phyloP scores from a whole-genome alignment of 2,329 filamentous ascomycete genomes.

The Aschersonia sp. region DNA sequence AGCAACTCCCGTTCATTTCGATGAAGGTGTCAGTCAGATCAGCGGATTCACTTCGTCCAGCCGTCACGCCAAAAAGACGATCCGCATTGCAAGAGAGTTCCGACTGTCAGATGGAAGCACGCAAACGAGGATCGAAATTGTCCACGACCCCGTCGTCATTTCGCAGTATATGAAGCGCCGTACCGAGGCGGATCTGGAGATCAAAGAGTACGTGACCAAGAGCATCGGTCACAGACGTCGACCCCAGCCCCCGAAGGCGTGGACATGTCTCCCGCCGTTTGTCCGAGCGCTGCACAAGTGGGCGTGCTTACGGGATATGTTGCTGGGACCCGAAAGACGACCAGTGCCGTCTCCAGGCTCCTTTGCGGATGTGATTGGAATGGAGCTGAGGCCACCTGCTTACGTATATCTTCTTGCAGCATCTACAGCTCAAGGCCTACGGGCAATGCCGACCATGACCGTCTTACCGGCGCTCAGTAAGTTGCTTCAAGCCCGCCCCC shows the following conservation, averaged over 20 bases:
- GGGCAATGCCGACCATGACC: constrained; percentile 35
- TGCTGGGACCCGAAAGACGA: constrained; percentile 4
- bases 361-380: constrained; percentile 15
- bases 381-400: constrained; percentile 20
- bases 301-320: constrained; percentile 7
- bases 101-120: constrained; percentile 29
- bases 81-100: constrained; percentile 57
- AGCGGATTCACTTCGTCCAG: constrained; percentile 52
- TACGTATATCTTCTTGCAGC: constrained; percentile 25
- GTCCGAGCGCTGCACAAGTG: constrained; percentile 9
- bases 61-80: constrained; percentile 50
- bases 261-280: constrained; percentile 7
- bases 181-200: constrained; percentile 53
- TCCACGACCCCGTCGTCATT: constrained; percentile 77
- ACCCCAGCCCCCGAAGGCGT: constrained; percentile 4
- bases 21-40: constrained; percentile 71
- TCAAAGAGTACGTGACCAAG: constrained; percentile 48
- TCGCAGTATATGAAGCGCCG: constrained; percentile 73
- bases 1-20: constrained; percentile 49
- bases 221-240: constrained; percentile 3
- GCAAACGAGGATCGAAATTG: constrained; percentile 50
- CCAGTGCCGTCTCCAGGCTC: constrained; percentile 16
- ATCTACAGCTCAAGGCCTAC: constrained; percentile 34
- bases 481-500: constrained; percentile 1
- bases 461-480: constrained; percentile 28